Conservation (phyloP, 192 early-diverging fungal species). For the Umbelopsis isabellina region DNA sequence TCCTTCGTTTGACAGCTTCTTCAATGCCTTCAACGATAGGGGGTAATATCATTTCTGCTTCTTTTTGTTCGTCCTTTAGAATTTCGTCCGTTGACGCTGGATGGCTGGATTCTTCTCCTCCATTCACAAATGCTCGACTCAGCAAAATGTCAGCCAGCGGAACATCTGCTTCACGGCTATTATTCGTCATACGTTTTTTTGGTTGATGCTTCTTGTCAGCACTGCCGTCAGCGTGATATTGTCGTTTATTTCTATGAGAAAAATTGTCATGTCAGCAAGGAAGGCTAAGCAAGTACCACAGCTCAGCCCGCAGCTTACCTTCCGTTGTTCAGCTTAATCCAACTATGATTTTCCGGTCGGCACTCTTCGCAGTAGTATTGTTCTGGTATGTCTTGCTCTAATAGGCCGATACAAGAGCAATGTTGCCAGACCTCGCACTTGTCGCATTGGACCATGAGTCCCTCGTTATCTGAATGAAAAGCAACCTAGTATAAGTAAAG, state of each 20-base stretch:
- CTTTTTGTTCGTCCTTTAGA: neutral
- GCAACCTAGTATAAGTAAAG: neutral
- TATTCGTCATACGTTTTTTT: slow-evolving; percentile 58
- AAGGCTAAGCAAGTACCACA: neutral
- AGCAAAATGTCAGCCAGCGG: slow-evolving; percentile 50
- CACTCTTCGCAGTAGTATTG: slow-evolving; percentile 55
- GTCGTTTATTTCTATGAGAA: slow-evolving; percentile 27
- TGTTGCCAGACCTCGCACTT: slow-evolving; percentile 60
- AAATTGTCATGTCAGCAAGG: neutral
- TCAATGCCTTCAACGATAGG: slow-evolving; percentile 20
- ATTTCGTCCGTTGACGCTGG: neutral
- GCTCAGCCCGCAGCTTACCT: slow-evolving; percentile 23
- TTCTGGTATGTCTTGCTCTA: slow-evolving; percentile 51
- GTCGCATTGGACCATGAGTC: slow-evolving; percentile 56
- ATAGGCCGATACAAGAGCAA: slow-evolving; percentile 52
- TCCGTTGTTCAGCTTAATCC: slow-evolving; percentile 37
- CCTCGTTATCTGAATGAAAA: slow-evolving; percentile 44
- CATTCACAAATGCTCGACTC: slow-evolving; percentile 13
- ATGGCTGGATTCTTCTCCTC: slow-evolving; percentile 31
- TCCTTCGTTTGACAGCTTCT: slow-evolving; percentile 20
- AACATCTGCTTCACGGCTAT: slow-evolving; percentile 57
- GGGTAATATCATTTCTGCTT: neutral
- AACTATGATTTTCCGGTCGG: slow-evolving; percentile 48
- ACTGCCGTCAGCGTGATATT: slow-evolving; percentile 25
- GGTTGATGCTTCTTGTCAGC: slow-evolving; percentile 42